Percentiles rank a stretch among this genome's conserved stretches.
These are phyloP conservation scores for Penicillium rolfsii DNA, from an alignment of 2,329 filamentous ascomycete genomes.

Conservation along the genomic window DNA sequence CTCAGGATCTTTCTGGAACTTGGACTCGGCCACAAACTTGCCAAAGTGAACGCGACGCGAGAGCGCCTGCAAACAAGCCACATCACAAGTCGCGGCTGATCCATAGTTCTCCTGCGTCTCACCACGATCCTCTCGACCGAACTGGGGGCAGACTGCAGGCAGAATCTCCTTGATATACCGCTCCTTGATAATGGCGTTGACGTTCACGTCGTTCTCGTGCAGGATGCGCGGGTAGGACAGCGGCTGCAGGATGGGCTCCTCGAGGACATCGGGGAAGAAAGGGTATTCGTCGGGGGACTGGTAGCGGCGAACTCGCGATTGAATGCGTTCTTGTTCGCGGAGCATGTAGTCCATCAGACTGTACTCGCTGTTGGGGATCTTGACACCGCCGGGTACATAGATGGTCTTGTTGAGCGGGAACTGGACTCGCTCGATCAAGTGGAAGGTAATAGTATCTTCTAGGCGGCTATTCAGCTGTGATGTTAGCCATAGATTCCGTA, in stretches of 20 bases:
- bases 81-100: slow-evolving; percentile 86
- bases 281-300: slow-evolving; percentile 96
- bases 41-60: slow-evolving; percentile 94
- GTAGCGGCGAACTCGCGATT: slow-evolving; percentile 91
- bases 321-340: slow-evolving; percentile 82
- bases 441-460: slow-evolving; percentile 96
- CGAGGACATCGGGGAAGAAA: slow-evolving; percentile 84
- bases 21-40: slow-evolving; percentile 96
- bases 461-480: slow-evolving; percentile 67
- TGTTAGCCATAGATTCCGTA: slow-evolving; percentile 11
- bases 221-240: slow-evolving; percentile 87
- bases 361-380: slow-evolving; percentile 71
- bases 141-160: slow-evolving; percentile 78
- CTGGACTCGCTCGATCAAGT: slow-evolving; percentile 96
- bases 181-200: slow-evolving; percentile 83
- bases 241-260: slow-evolving; percentile 80
- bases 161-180: slow-evolving; percentile 84
- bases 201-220: slow-evolving; percentile 84
- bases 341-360: slow-evolving; percentile 96
- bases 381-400: slow-evolving; percentile 78
- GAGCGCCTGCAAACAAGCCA: slow-evolving; percentile 84
- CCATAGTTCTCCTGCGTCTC: slow-evolving; percentile 95
- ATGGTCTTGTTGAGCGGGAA: slow-evolving; percentile 90
- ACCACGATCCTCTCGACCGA: slow-evolving; percentile 74
- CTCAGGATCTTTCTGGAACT: slow-evolving; percentile 83